phyloP scores from a whole-genome alignment of 805 yeast genomes.

The Nakazawaea ambrosiae region DNA sequence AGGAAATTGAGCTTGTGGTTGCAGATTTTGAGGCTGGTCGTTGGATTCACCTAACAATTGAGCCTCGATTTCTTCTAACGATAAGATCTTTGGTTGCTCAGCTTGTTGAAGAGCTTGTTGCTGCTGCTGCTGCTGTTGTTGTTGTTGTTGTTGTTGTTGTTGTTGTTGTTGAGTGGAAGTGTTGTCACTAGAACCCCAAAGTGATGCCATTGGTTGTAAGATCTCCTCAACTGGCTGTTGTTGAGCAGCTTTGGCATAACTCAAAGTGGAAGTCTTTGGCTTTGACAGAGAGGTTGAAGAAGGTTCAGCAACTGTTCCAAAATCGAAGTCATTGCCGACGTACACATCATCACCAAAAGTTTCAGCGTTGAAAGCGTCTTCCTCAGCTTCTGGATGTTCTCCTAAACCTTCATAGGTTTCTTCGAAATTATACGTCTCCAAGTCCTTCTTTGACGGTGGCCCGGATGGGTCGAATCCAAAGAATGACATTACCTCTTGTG shows the following conservation, averaged over 20 bases:
- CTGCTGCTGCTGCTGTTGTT: constrained; percentile 13
- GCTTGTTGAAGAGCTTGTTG: too few species aligned
- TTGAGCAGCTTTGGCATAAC: constrained; percentile 38
- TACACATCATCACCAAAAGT: constrained; percentile 60
- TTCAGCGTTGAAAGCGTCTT: constrained; percentile 75
- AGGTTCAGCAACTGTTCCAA: constrained; percentile 34
- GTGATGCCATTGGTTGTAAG: constrained; percentile 63
- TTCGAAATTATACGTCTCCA: constrained; percentile 61
- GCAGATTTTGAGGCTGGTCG: too few species aligned
- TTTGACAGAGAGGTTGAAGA: constrained; percentile 13
- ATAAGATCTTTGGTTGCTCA: constrained; percentile 48
- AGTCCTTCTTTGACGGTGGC: constrained; percentile 19
- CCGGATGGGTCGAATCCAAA: constrained; percentile 56
- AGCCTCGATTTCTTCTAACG: constrained; percentile 83
- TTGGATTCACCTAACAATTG: constrained; percentile 43
- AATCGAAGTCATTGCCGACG: constrained; percentile 59
- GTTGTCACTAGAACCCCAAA: constrained; percentile 40
- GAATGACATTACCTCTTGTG: constrained; percentile 46
- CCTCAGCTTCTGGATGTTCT: constrained; percentile 54
- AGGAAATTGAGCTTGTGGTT: constrained; percentile 17
- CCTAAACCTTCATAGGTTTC: constrained; percentile 80
- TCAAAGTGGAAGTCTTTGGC: constrained; percentile 21
- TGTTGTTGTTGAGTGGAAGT: constrained; percentile 17
- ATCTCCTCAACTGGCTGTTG: constrained; percentile 27
- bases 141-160: constrained; percentile 11